Evolutionary conservation across 805 yeast species (phyloP).

Genomic region (Helenozyma rhizophorensis): DNA sequence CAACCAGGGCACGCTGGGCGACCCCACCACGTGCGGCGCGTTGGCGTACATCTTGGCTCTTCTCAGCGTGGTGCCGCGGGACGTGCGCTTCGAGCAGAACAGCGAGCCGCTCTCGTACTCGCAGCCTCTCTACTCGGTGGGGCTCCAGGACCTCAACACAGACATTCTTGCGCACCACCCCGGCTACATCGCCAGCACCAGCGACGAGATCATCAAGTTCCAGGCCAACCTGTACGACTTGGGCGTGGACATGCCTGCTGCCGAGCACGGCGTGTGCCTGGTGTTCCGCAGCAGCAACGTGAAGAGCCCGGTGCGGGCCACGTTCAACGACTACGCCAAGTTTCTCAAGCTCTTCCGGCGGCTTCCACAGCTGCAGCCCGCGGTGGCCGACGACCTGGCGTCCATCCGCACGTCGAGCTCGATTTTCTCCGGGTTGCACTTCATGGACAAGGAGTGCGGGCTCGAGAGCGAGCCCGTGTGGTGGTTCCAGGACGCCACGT

Average conservation of each 20-base stretch:
- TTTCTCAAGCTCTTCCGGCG: slow-evolving; percentile 30
- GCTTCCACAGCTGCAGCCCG: slow-evolving; percentile 12
- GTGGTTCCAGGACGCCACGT: slow-evolving; percentile 43
- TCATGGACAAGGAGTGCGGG: slow-evolving; percentile 2
- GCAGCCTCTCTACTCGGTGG: slow-evolving; percentile 58
- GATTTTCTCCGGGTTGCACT: slow-evolving; percentile 12
- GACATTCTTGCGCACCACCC: slow-evolving; percentile 13
- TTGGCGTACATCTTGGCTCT: slow-evolving; percentile 57
- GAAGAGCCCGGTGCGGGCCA: slow-evolving; percentile 20
- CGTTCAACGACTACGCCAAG: slow-evolving; percentile 34
- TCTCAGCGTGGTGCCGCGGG: slow-evolving; percentile 61
- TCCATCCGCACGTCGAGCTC: slow-evolving; percentile 29
- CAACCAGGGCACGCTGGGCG: slow-evolving; percentile 10
- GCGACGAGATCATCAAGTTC: slow-evolving; percentile 60
- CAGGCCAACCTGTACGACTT: slow-evolving; percentile 49
- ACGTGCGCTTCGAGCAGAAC: slow-evolving; percentile 29
- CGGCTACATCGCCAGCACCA: slow-evolving; percentile 57
- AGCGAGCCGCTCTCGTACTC: slow-evolving; percentile 18
- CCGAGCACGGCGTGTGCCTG: slow-evolving; percentile 7
- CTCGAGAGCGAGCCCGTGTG: slow-evolving; percentile 31
- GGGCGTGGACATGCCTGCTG: slow-evolving; percentile 24
- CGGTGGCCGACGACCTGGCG: slow-evolving; percentile 23
- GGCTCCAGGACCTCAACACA: slow-evolving; percentile 50
- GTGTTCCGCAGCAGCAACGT: slow-evolving; percentile 8
- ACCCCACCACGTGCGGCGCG: slow-evolving; percentile 27